phyloP scores from a whole-genome alignment of 2,329 filamentous ascomycete genomes.

The Helicocarpus griseus region DNA sequence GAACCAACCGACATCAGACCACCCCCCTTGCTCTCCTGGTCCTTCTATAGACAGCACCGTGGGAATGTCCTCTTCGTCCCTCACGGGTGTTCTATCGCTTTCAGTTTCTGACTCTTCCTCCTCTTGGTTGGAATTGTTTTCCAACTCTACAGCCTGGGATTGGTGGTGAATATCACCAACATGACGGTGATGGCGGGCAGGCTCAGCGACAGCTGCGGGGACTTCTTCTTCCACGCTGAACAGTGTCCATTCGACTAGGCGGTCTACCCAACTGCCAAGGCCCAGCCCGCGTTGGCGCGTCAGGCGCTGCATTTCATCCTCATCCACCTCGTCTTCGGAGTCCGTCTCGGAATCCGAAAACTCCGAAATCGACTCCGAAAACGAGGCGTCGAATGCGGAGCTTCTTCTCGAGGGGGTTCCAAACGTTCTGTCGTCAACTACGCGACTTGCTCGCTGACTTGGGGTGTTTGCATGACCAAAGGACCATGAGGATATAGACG shows the following conservation, averaged over 20 bases:
- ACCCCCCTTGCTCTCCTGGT: slow-evolving; percentile 36
- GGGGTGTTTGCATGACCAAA: slow-evolving; percentile 1
- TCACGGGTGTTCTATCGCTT: slow-evolving; percentile 16
- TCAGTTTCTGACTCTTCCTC: slow-evolving; percentile 3
- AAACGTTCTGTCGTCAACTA: slow-evolving; percentile 9
- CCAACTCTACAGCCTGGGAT: not conserved
- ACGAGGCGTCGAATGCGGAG: slow-evolving; percentile 10
- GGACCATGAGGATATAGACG: slow-evolving; percentile 7
- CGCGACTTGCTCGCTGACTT: slow-evolving; percentile 11
- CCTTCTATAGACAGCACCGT: slow-evolving; percentile 18
- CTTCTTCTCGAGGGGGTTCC: slow-evolving; percentile 13
- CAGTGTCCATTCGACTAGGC: slow-evolving; percentile 48
- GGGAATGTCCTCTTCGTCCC: slow-evolving; percentile 16
- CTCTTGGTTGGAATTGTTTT: slow-evolving; percentile 17
- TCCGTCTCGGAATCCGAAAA: slow-evolving; percentile 21
- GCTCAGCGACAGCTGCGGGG: slow-evolving; percentile 2
- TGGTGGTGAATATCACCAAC: slow-evolving; percentile 23
- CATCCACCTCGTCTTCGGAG: slow-evolving; percentile 36
- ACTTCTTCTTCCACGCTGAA: slow-evolving; percentile 44
- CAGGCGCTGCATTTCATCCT: slow-evolving; percentile 44
- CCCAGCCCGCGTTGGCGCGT: slow-evolving; percentile 45
- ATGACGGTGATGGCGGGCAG: slow-evolving; percentile 10
- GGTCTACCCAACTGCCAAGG: slow-evolving; percentile 48
- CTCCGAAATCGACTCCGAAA: slow-evolving; percentile 15
- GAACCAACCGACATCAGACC: slow-evolving; percentile 51